Percentiles rank a stretch among this genome's conserved stretches.
These are phyloP conservation scores for Ormosia semicastrata DNA, from an alignment of 306 rosid species.

Conservation along the genomic window DNA sequence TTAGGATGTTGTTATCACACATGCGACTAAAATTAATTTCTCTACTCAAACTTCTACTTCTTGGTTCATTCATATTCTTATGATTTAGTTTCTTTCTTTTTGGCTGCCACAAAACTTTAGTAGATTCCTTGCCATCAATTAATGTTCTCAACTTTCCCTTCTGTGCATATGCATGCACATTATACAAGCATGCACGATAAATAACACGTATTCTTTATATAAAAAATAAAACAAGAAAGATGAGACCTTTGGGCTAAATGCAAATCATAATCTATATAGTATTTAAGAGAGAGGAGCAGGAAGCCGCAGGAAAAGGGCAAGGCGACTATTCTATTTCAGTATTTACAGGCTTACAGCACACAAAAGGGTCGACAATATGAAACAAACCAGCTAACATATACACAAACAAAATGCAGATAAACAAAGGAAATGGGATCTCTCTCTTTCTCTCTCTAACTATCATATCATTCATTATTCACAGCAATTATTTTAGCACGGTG, in stretches of 20 bases:
- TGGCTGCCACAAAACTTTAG: constrained; percentile 31
- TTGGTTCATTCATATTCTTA: neutral
- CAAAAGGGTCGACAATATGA: constrained; percentile 6
- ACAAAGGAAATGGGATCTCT: neutral
- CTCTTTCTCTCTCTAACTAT: neutral
- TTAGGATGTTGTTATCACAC: neutral
- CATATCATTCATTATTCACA: neutral
- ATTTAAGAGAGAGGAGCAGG: neutral
- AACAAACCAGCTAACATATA: constrained; percentile 23
- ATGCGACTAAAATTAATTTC: neutral
- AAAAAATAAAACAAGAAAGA: neutral
- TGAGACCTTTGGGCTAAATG: constrained; percentile 4
- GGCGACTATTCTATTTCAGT: neutral
- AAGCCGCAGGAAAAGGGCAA: neutral
- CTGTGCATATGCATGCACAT: constrained; percentile 35
- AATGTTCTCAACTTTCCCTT: constrained; percentile 25
- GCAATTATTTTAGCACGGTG: constrained; percentile 32
- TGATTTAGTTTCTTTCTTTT: constrained; percentile 18
- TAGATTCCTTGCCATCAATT: constrained; percentile 34
- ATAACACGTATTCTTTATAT: neutral
- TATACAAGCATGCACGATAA: neutral
- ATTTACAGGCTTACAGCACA: constrained; percentile 31
- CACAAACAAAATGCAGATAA: neutral
- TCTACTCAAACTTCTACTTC: neutral
- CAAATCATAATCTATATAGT: neutral